Evolutionary conservation across 495 filamentous ascomycete genomes (phyloP).

Genomic region (Xylaria scruposa): DNA sequence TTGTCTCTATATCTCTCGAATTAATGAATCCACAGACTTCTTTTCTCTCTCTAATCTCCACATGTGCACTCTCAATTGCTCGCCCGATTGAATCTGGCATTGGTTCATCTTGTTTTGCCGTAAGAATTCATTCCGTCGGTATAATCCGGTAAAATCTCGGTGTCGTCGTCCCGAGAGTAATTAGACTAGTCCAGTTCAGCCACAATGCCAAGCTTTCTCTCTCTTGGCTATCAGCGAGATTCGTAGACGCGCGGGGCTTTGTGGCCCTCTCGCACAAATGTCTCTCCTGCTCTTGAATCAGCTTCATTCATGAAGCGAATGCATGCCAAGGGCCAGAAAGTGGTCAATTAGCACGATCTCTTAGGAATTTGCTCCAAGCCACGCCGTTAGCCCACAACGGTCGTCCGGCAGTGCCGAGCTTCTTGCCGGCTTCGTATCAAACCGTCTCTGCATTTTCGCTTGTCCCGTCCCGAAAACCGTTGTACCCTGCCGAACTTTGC

Average conservation of each 20-base stretch:
- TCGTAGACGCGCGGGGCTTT: not conserved
- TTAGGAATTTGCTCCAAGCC: conserved; percentile 3
- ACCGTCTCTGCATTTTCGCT: conserved; percentile 17
- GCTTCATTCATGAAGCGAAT: conserved; percentile 2
- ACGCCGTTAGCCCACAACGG: conserved; percentile 7
- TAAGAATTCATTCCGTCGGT: not conserved
- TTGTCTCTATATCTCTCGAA: conserved; percentile 23
- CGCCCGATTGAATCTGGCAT: not conserved
- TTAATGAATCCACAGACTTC: conserved; percentile 7
- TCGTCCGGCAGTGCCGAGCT: conserved; percentile 23
- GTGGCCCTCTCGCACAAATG: no score
- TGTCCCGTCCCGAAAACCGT: conserved; percentile 29
- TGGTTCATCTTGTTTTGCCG: not conserved
- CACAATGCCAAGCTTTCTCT: conserved; percentile 13
- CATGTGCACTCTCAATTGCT: not conserved
- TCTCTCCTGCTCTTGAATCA: not conserved
- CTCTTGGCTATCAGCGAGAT: conserved; percentile 16
- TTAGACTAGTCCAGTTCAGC: conserved; percentile 1
- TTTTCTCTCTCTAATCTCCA: not conserved
- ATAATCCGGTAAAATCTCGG: not conserved
- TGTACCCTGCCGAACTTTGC: conserved; percentile 15
- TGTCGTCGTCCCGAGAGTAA: conserved; percentile 13
- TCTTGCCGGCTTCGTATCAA: conserved; percentile 15
- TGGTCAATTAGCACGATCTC: conserved; percentile 13
- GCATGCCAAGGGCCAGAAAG: not conserved